These are phyloP conservation scores for Gentiana macrophylla DNA, from an alignment of 257 asterid species.

Conservation along the genomic window DNA sequence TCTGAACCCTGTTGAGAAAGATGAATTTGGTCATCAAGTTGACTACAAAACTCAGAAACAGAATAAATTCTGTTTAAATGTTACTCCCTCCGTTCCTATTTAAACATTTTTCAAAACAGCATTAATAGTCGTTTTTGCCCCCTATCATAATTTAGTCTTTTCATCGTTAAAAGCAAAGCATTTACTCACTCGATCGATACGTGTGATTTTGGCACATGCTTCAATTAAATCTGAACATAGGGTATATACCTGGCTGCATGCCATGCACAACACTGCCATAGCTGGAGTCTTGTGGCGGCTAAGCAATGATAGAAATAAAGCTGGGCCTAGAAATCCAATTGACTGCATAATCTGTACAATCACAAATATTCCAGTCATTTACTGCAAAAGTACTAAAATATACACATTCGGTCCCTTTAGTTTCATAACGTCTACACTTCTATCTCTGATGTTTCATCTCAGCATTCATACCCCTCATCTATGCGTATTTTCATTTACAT, in stretches of 20 bases:
- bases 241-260: slow-evolving; percentile 71
- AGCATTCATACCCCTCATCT: too few relatives aligned
- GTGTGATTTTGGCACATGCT: too few relatives aligned
- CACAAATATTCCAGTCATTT: background rate
- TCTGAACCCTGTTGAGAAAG: slow-evolving; percentile 65
- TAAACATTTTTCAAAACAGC: too few relatives aligned
- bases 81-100: background rate
- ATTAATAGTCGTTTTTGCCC: too few relatives aligned
- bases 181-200: too few relatives aligned
- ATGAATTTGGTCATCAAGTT: background rate
- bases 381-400: slow-evolving; percentile 2
- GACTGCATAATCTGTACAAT: slow-evolving; percentile 85
- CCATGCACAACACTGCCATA: slow-evolving; percentile 89
- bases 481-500: too few relatives aligned
- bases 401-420: too few relatives aligned
- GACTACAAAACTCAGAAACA: slow-evolving; percentile 1
- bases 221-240: too few relatives aligned
- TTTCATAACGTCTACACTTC: too few relatives aligned
- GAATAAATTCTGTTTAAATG: slow-evolving; percentile 10
- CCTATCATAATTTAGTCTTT: too few relatives aligned
- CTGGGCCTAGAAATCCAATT: slow-evolving; percentile 91
- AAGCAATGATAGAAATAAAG: slow-evolving; percentile 78
- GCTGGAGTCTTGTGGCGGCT: slow-evolving; percentile 78
- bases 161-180: too few relatives aligned
- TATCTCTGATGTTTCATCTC: too few relatives aligned